Percentiles rank a stretch among this genome's conserved stretches.
phyloP scores from a whole-genome alignment of 441 rosid genomes.

The Populus tomentosa region DNA sequence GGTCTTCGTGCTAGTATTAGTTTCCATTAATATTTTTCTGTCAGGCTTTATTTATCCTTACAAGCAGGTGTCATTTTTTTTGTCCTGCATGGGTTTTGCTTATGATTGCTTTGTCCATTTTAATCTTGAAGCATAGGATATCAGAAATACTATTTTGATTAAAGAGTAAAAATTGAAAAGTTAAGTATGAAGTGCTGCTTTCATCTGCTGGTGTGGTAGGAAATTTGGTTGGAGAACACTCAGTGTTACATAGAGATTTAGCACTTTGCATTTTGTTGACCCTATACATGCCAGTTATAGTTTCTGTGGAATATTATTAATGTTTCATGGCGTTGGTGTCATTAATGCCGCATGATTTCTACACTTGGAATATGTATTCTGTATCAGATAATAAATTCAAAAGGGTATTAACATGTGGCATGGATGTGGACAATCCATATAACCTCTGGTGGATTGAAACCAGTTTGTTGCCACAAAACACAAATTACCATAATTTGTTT shows the following conservation, averaged over 20 bases:
- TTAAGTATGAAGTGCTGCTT: background rate
- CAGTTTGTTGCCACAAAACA: background rate
- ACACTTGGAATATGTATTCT: background rate
- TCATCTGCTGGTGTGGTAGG: background rate
- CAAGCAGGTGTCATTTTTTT: background rate
- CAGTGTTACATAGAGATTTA: background rate
- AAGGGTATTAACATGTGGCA: background rate
- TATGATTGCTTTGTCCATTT: background rate
- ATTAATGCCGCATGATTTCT: background rate
- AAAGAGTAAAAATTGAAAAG: background rate
- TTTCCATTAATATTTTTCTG: background rate
- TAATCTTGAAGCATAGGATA: background rate
- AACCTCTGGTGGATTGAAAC: background rate
- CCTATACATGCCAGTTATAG: background rate
- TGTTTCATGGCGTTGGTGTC: background rate
- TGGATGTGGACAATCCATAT: background rate
- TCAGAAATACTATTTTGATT: background rate
- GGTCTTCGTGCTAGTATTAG: background rate
- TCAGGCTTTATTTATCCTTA: background rate
- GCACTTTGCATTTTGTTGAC: background rate
- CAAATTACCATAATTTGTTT: background rate
- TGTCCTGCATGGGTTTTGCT: background rate
- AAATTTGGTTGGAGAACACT: background rate
- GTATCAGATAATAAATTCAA: background rate
- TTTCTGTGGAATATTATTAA: too few species aligned